phyloP scores from a whole-genome alignment of 208 protist genomes.

The Crithidia mellificae region DNA sequence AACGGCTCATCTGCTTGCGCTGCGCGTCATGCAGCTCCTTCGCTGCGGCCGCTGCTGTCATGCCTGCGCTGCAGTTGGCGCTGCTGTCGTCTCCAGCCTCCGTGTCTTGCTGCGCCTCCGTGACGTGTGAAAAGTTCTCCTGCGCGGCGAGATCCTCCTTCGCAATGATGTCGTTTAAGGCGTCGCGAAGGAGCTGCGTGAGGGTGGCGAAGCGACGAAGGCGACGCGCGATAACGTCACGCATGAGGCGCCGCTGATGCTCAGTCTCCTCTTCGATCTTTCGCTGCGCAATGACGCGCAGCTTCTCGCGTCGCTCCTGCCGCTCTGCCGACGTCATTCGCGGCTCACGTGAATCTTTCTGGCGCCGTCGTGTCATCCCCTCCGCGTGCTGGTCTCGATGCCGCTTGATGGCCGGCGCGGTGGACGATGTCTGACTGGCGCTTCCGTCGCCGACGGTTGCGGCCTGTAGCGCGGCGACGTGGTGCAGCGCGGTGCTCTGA shows the following conservation, averaged over 20 bases:
- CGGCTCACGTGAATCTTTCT: not conserved
- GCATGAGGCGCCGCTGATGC: slow-evolving; percentile 43
- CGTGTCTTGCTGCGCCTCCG: not conserved
- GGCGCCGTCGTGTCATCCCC: not conserved
- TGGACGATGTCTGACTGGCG: not conserved
- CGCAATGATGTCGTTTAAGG: slow-evolving; percentile 37
- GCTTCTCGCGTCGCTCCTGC: slow-evolving; percentile 25
- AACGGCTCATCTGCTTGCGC: slow-evolving; percentile 24
- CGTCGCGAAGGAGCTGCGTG: slow-evolving; percentile 42
- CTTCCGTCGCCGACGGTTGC: too few species aligned
- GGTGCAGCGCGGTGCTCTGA: not conserved
- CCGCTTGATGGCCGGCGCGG: not conserved
- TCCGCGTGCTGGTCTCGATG: not conserved
- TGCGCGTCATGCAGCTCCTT: slow-evolving; percentile 27
- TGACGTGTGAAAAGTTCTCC: not conserved
- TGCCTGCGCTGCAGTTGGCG: too few species aligned
- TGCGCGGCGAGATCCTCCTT: slow-evolving; percentile 17
- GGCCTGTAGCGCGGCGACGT: not conserved
- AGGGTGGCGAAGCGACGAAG: slow-evolving; percentile 40
- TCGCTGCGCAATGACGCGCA: slow-evolving; percentile 28
- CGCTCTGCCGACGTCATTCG: slow-evolving; percentile 18
- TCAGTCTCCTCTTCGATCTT: slow-evolving; percentile 31
- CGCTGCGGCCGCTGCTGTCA: not conserved
- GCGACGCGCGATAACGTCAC: slow-evolving; percentile 43
- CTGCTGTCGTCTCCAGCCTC: not conserved